phyloP scores from a whole-genome alignment of 495 filamentous ascomycete genomes.

The Tuber umbilicatum region DNA sequence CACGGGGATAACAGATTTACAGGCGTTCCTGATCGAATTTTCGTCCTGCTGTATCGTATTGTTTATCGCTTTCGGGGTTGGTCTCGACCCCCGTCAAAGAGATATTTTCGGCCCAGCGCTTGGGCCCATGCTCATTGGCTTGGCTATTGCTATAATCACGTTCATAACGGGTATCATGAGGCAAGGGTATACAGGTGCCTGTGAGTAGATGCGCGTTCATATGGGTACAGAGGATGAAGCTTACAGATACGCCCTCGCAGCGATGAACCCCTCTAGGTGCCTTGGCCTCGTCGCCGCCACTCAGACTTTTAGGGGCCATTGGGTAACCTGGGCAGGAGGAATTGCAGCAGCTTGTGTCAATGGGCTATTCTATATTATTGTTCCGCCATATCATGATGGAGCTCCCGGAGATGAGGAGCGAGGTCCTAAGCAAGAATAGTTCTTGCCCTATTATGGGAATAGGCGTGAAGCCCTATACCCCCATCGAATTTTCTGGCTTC shows the following conservation, averaged over 20 bases:
- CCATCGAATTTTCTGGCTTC: background rate
- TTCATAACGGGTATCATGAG: constrained; percentile 48
- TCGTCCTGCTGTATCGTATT: constrained; percentile 44
- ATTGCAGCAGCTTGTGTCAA: constrained; percentile 1
- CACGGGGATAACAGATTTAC: constrained; percentile 14
- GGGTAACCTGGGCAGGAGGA: constrained; percentile 7
- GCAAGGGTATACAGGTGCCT: constrained; percentile 48
- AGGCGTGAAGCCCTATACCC: background rate
- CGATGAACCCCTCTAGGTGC: constrained; percentile 20
- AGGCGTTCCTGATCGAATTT: constrained; percentile 47
- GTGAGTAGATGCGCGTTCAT: background rate
- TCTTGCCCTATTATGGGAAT: background rate
- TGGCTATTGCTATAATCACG: constrained; percentile 47
- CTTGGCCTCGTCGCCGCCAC: constrained; percentile 17
- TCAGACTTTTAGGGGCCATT: constrained; percentile 13
- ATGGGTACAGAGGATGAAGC: background rate
- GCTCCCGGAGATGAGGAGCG: background rate
- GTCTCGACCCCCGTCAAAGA: constrained; percentile 53
- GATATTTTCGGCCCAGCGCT: constrained; percentile 50
- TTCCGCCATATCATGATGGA: constrained; percentile 12
- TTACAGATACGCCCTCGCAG: constrained; percentile 1
- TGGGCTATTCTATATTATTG: constrained; percentile 8
- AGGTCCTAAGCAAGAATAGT: background rate
- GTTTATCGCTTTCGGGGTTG: constrained; percentile 50
- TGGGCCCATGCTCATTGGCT: constrained; percentile 51